A percentile compares a stretch with the other conserved stretches of the same genome.
Evolutionary conservation across 441 rosid species (phyloP).

Genomic region (Populus hybrid): DNA sequence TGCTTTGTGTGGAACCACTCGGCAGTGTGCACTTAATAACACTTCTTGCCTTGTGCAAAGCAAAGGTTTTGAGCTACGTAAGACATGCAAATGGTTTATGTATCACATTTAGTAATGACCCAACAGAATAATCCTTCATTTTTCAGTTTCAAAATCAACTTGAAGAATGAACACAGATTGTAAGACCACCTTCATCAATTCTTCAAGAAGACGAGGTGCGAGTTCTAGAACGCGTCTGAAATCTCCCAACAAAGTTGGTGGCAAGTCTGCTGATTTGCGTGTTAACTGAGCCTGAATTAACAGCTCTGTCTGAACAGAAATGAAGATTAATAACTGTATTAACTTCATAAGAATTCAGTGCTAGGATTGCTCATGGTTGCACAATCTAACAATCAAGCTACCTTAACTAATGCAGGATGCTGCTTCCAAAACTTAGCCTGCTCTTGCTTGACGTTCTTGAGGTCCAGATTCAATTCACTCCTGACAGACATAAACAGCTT

Average conservation of each 20-base stretch:
- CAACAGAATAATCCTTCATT: neutral
- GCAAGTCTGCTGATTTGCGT: slow-evolving; percentile 63
- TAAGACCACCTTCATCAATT: slow-evolving; percentile 73
- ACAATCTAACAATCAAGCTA: slow-evolving; percentile 24
- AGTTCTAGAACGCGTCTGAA: slow-evolving; percentile 89
- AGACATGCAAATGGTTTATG: neutral
- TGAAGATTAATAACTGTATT: slow-evolving; percentile 14
- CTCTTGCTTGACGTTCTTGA: slow-evolving; percentile 95
- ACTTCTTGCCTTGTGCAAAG: neutral
- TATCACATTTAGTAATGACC: neutral
- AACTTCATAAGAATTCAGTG: slow-evolving; percentile 5
- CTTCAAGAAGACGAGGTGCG: slow-evolving; percentile 97
- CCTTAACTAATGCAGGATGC: slow-evolving; percentile 97
- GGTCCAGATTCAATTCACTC: slow-evolving; percentile 95
- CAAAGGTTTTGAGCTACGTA: neutral
- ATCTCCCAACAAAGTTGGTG: slow-evolving; percentile 78
- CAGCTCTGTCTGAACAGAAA: slow-evolving; percentile 74
- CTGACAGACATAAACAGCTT: slow-evolving; percentile 93
- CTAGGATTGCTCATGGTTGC: slow-evolving; percentile 8
- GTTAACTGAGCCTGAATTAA: slow-evolving; percentile 97
- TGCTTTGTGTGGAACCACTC: neutral
- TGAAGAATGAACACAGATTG: slow-evolving; percentile 3
- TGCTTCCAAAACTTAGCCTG: slow-evolving; percentile 99
- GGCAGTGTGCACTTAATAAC: neutral
- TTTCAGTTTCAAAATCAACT: slow-evolving; percentile 12